A percentile compares a stretch with the other conserved stretches of the same genome.
These are phyloP conservation scores for Ophiostoma australiae DNA, from an alignment of 2,329 filamentous ascomycete genomes.

Conservation along the genomic window DNA sequence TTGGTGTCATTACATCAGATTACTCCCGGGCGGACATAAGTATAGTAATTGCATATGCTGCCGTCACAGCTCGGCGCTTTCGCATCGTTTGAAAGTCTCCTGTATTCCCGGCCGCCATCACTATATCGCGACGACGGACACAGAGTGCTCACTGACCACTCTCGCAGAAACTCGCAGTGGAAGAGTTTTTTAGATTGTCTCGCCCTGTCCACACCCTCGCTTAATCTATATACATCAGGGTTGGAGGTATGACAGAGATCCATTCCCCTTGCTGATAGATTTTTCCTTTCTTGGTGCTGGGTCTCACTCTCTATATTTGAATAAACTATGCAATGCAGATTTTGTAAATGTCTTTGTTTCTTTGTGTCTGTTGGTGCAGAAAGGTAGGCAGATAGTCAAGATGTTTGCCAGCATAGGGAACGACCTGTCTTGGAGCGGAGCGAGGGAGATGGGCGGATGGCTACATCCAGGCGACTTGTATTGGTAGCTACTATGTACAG, in stretches of 20 bases:
- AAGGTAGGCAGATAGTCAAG: neutral
- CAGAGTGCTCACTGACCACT: neutral
- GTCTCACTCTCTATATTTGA: too few relatives aligned
- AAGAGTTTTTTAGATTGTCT: conserved; percentile 6
- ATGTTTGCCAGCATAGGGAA: neutral
- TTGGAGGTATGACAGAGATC: conserved; percentile 3
- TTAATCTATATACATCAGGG: conserved; percentile 11
- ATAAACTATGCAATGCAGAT: neutral
- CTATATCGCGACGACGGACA: neutral
- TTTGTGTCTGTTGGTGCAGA: neutral
- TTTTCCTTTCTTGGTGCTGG: neutral
- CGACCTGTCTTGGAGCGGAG: neutral
- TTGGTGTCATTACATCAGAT: neutral
- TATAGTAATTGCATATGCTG: neutral
- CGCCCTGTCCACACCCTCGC: conserved; percentile 14
- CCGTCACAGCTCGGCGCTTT: neutral
- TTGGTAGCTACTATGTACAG: too few relatives aligned
- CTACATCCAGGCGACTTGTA: neutral
- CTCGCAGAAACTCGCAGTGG: neutral
- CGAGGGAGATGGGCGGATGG: neutral
- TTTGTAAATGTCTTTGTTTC: neutral
- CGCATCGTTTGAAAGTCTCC: neutral
- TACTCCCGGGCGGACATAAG: neutral
- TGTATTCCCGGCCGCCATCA: neutral
- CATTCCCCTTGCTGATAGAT: conserved; percentile 3